phyloP scores from a whole-genome alignment of 495 filamentous ascomycete genomes.

The Alectoria sarmentosa region DNA sequence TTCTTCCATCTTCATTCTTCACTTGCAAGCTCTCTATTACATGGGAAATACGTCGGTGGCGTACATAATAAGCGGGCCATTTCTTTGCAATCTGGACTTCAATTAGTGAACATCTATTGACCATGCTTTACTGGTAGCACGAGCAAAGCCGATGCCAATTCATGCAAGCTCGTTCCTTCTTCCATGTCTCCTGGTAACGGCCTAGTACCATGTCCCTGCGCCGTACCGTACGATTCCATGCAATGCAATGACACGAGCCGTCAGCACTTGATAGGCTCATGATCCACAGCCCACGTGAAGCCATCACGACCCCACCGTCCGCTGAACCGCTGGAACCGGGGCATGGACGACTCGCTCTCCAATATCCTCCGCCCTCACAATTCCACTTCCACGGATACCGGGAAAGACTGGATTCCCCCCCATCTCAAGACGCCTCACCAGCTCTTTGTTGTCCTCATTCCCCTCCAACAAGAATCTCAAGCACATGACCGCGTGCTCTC shows the following conservation, averaged over 20 bases:
- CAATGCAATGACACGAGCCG: slow-evolving; percentile 12
- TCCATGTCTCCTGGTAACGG: background rate
- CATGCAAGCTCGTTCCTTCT: background rate
- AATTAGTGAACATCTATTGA: background rate
- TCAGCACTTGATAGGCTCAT: slow-evolving; percentile 46
- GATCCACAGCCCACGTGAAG: slow-evolving; percentile 39
- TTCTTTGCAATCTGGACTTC: background rate
- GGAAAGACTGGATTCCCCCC: slow-evolving; percentile 19
- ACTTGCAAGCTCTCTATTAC: background rate
- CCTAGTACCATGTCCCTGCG: background rate
- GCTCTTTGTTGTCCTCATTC: slow-evolving; percentile 67
- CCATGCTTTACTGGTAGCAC: background rate
- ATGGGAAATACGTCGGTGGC: background rate
- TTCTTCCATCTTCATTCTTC: background rate
- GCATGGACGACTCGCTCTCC: background rate
- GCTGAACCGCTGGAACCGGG: background rate
- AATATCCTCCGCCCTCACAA: slow-evolving; percentile 7
- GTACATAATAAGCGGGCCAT: background rate
- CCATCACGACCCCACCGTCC: background rate
- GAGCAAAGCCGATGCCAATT: background rate
- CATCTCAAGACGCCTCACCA: slow-evolving; percentile 60
- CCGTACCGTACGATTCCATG: background rate
- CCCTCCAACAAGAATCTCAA: slow-evolving; percentile 84
- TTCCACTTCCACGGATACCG: slow-evolving; percentile 21
- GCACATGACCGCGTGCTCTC: slow-evolving; percentile 86